Conservation (phyloP, 805 yeast species). For the Dipodascus geniculatus region DNA sequence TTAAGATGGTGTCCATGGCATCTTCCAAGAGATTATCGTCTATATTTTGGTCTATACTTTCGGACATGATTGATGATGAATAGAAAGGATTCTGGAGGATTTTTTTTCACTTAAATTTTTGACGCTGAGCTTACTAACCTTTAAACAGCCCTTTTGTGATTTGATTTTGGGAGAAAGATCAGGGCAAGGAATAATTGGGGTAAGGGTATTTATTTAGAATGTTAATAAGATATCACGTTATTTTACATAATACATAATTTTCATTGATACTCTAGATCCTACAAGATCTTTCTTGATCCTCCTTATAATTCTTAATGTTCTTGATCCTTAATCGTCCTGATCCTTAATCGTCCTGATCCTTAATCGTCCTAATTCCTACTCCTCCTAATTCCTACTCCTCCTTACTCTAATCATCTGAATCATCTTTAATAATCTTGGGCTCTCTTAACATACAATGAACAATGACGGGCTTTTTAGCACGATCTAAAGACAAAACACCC, state of each 20-base stretch:
- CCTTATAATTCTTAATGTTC: too few relatives aligned
- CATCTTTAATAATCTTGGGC: constrained; percentile 8
- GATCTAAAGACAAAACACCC: constrained; percentile 8
- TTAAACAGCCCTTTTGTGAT: neutral
- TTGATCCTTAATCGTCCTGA: too few relatives aligned
- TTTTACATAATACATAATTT: too few relatives aligned
- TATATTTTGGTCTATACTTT: too few relatives aligned
- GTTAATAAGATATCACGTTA: neutral
- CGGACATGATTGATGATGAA: too few relatives aligned
- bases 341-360: too few relatives aligned
- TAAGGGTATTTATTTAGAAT: neutral
- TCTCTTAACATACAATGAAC: constrained; percentile 20
- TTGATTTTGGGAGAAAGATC: neutral
- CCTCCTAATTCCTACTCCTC: too few relatives aligned
- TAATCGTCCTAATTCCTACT: too few relatives aligned
- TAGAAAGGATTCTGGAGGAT: too few relatives aligned
- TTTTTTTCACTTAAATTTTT: neutral
- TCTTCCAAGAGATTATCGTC: neutral
- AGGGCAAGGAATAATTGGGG: neutral
- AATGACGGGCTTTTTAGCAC: constrained; percentile 10
- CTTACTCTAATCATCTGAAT: constrained; percentile 1
- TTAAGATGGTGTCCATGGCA: neutral
- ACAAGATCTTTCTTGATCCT: too few relatives aligned
- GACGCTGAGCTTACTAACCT: neutral
- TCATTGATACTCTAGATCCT: too few relatives aligned